phyloP scores from a whole-genome alignment of 1,284 basidiomycete species.

The Apiotrichum veenhuisii region DNA sequence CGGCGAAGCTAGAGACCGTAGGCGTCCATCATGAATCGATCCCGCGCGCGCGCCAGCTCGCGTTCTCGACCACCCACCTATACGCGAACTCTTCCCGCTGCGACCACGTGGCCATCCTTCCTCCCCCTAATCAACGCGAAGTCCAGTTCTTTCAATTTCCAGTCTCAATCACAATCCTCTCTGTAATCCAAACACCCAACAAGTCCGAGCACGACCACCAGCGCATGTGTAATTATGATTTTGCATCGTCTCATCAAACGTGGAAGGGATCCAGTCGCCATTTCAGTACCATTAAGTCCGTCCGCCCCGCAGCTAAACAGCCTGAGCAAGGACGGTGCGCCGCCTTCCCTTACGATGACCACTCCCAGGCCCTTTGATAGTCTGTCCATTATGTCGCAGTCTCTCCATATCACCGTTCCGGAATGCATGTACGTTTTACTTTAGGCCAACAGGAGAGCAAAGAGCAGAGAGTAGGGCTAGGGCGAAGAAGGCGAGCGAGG shows the following conservation, averaged over 20 bases:
- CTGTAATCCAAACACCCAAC: not conserved
- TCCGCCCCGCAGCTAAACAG: no score
- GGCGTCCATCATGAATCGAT: not conserved
- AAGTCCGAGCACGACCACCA: not conserved
- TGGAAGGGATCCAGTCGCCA: not conserved
- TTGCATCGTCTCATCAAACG: not conserved
- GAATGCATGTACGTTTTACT: slow-evolving; percentile 2
- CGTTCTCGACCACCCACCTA: not conserved
- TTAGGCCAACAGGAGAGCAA: not conserved
- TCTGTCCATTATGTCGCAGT: not conserved
- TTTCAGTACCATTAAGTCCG: no score
- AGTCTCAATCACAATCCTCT: not conserved
- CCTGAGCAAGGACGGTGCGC: no score
- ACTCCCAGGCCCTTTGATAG: not conserved
- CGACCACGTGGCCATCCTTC: not conserved
- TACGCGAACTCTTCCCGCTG: not conserved
- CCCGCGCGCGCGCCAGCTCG: not conserved
- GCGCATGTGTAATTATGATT: not conserved
- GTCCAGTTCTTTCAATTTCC: not conserved
- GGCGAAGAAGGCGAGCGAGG: no score
- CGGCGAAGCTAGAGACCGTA: not conserved
- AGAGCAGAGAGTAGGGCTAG: no score
- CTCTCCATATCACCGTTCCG: not conserved
- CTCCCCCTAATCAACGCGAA: not conserved
- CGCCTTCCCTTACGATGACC: not conserved